Conservation (phyloP, 228 moss, liverwort and hornwort genomes). For the Sphagnum fallax region DNA sequence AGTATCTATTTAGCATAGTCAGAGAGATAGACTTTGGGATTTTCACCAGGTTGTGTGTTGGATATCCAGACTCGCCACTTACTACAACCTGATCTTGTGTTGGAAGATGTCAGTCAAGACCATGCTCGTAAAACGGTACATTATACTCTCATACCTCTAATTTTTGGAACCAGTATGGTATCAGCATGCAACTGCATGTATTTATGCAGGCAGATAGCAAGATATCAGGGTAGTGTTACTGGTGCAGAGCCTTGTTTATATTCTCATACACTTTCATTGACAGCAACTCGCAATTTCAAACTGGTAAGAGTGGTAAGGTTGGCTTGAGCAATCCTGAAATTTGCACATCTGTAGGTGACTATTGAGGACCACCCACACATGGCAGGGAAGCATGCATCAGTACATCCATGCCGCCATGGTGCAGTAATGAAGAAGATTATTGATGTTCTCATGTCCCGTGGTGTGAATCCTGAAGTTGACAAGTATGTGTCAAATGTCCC, state of each 20-base stretch:
- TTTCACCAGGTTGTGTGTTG: neutral
- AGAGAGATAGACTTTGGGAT: too few relatives aligned
- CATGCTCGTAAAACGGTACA: conserved; percentile 93
- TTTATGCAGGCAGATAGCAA: too few relatives aligned
- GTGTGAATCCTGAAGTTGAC: conserved; percentile 97
- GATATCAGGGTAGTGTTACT: too few relatives aligned
- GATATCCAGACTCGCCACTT: conserved; percentile 66
- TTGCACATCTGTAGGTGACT: conserved; percentile 52
- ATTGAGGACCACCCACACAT: conserved; percentile 98
- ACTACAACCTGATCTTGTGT: conserved; percentile 83
- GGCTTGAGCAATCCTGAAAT: too few relatives aligned
- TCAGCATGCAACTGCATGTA: too few relatives aligned
- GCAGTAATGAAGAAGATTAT: conserved; percentile 99
- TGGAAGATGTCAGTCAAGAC: conserved; percentile 99
- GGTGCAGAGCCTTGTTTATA: too few relatives aligned
- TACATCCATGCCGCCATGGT: conserved; percentile 95
- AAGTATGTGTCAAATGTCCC: conserved; percentile 46
- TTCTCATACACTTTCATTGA: too few relatives aligned
- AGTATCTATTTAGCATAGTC: too few relatives aligned
- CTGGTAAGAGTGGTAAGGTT: too few relatives aligned
- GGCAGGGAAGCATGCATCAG: conserved; percentile 90
- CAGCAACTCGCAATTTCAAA: too few relatives aligned
- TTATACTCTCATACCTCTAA: neutral
- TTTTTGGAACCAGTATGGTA: too few relatives aligned
- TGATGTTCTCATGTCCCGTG: conserved; percentile 80